Percentiles rank a stretch among this genome's conserved stretches.
Evolutionary conservation across 768 basidiomycete genomes (phyloP).

Genomic region (Boletus coccyginus): DNA sequence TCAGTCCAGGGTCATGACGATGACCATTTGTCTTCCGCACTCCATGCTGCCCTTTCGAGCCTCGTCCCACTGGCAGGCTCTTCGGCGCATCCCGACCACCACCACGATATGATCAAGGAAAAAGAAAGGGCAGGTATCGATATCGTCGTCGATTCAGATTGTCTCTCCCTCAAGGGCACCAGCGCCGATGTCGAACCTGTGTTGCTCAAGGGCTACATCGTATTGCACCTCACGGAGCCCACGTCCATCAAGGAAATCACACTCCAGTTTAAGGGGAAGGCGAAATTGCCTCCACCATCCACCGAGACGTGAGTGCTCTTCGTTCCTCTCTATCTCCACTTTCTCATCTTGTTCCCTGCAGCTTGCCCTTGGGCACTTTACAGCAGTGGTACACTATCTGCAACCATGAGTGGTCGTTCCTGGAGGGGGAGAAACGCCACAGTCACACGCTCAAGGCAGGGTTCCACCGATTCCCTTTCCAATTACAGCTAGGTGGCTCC

Average conservation of each 20-base stretch:
- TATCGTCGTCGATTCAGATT: slow-evolving; percentile 70
- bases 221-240: slow-evolving; percentile 74
- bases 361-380: slow-evolving; percentile 26
- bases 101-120: slow-evolving; percentile 42
- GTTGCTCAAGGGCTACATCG: slow-evolving; percentile 76
- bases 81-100: slow-evolving; percentile 20
- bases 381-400: slow-evolving; percentile 62
- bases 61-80: slow-evolving; percentile 17
- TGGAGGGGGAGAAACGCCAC: slow-evolving; percentile 76
- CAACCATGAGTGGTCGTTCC: slow-evolving; percentile 90
- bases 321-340: slow-evolving; percentile 1
- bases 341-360: slow-evolving; percentile 3
- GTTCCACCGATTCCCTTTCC: slow-evolving; percentile 89
- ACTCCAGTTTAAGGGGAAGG: slow-evolving; percentile 83
- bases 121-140: slow-evolving; percentile 61
- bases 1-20: slow-evolving; percentile 26
- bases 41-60: slow-evolving; percentile 38
- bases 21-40: slow-evolving; percentile 35
- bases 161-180: slow-evolving; percentile 70
- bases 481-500: slow-evolving; percentile 78
- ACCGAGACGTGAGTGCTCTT: slow-evolving; percentile 55
- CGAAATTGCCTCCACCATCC: slow-evolving; percentile 57
- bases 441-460: slow-evolving; percentile 95
- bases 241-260: slow-evolving; percentile 84
- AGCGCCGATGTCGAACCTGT: slow-evolving; percentile 84